Evolutionary conservation across 768 basidiomycete genomes (phyloP), one percentile per base, ranked within the genome.

Genomic region (Rhodotorula diobovata): DNA sequence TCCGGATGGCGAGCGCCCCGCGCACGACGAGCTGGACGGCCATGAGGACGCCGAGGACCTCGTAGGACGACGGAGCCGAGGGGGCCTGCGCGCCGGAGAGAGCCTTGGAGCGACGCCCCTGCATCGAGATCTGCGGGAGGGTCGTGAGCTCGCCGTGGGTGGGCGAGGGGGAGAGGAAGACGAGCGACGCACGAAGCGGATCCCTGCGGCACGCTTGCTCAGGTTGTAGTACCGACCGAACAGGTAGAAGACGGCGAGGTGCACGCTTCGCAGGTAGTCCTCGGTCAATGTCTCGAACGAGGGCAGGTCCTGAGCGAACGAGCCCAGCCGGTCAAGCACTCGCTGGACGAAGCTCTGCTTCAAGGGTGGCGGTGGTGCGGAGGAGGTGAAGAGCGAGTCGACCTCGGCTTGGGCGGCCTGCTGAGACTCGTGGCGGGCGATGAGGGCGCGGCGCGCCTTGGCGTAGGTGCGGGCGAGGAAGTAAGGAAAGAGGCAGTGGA

Each of bases 241-340:
- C 59, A 78, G 75, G 72, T 77, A 78, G 64, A 78, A 78, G n/a
- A 78, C 35, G 37, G 78, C 76, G 32, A 78, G 70, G 51, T 78
- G 76, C 1, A 77, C 66, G 35, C 76, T 71, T 32, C 74, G 59
- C 16, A 77, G 48, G 54, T 76, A 74, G 56, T 78, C 75, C 41
- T 76, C 75, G 4, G 76, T 70, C 23, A 78, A 45, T 2, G 71
- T 60, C 46, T 76, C 75, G 66, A 76, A 76, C 28, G 65, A 66
- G 14, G 77, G 78, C 21, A 72, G 25, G 23, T 78, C 74, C 21
- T 51, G 34, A 18, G 71, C 70, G 10, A 67, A 11, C 18, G 57
- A 30, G 1, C 56, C 65, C 6, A 72, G 32, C 4, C 68, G 34
- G n/a, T 72, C 61, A 25, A 72, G 53, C 8, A 59, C 4, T 11